These are phyloP conservation scores for Copromyces sp. DNA, from an alignment of 495 filamentous ascomycete genomes.

Conservation along the genomic window DNA sequence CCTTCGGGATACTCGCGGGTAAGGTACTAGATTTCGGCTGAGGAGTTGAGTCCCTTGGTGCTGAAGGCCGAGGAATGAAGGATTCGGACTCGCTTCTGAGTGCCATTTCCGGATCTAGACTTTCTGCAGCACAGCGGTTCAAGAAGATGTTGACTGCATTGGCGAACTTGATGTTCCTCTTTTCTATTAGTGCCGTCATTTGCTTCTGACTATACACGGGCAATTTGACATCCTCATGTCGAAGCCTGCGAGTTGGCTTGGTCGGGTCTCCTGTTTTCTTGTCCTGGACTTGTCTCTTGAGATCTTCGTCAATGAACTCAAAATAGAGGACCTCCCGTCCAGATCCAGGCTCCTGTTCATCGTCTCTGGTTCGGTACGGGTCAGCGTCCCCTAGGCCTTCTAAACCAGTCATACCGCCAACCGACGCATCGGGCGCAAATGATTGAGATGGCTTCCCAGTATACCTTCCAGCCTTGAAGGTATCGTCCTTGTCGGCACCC, in stretches of 20 bases:
- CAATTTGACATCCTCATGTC: slow-evolving; percentile 80
- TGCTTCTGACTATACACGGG: slow-evolving; percentile 89
- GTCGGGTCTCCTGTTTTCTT: slow-evolving; percentile 61
- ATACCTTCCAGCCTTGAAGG: slow-evolving; percentile 35
- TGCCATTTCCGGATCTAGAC: slow-evolving; percentile 55
- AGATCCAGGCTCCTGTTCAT: slow-evolving; percentile 23
- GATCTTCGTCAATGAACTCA: slow-evolving; percentile 84
- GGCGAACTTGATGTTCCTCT: slow-evolving; percentile 75
- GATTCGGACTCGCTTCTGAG: slow-evolving; percentile 45
- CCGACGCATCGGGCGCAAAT: slow-evolving; percentile 38
- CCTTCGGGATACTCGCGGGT: slow-evolving; percentile 65
- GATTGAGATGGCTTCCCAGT: slow-evolving; percentile 26
- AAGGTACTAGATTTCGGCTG: slow-evolving; percentile 28
- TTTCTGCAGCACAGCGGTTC: slow-evolving; percentile 55
- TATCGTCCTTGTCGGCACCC: slow-evolving; percentile 48
- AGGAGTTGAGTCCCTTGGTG: slow-evolving; percentile 15
- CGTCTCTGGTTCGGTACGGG: not conserved
- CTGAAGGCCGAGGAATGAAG: slow-evolving; percentile 35
- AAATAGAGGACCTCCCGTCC: slow-evolving; percentile 67
- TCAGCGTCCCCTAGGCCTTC: slow-evolving; percentile 22
- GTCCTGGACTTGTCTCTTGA: slow-evolving; percentile 68
- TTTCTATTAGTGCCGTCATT: slow-evolving; percentile 83
- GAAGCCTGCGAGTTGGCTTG: slow-evolving; percentile 51
- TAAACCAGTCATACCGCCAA: slow-evolving; percentile 37
- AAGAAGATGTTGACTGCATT: slow-evolving; percentile 71